These are phyloP conservation scores for Tricholoma furcatifolium DNA, from an alignment of 768 basidiomycete genomes.

Conservation along the genomic window DNA sequence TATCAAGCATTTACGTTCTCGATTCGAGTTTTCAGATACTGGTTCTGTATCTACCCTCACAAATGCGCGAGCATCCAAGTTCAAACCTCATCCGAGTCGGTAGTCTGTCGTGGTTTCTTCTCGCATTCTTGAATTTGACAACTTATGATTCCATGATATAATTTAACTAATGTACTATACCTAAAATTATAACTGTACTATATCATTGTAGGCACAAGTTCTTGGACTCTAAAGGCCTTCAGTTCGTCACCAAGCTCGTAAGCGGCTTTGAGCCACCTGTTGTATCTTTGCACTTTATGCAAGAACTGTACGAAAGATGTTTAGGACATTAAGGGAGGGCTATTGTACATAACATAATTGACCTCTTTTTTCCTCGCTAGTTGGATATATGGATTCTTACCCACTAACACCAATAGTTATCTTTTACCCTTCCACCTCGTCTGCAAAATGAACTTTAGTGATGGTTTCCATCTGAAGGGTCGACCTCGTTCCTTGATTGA, in stretches of 20 bases:
- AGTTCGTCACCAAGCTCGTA: too few relatives aligned
- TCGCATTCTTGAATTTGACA: too few relatives aligned
- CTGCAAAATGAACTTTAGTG: conserved; percentile 37
- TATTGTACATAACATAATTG: background rate
- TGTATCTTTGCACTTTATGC: background rate
- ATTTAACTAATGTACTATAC: background rate
- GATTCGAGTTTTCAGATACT: conserved; percentile 31
- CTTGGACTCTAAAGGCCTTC: too few relatives aligned
- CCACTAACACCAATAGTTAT: background rate
- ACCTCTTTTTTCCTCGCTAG: background rate
- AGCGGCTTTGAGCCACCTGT: too few relatives aligned
- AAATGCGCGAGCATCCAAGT: conserved; percentile 23
- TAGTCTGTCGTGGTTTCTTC: background rate
- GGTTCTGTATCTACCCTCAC: conserved; percentile 8
- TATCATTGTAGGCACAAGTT: too few relatives aligned
- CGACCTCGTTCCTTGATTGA: conserved; percentile 33
- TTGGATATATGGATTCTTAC: background rate
- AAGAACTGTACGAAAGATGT: too few relatives aligned
- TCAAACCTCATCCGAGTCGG: conserved; percentile 28
- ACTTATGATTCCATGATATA: background rate
- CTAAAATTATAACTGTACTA: background rate
- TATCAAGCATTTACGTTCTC: conserved; percentile 24
- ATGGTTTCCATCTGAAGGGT: conserved; percentile 32
- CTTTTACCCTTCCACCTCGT: conserved; percentile 26
- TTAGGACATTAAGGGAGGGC: background rate